Percentiles rank a stretch among this genome's conserved stretches.
These are phyloP conservation scores for Aureobasidium sp. DNA, from an alignment of 2,329 filamentous ascomycete genomes.

Conservation along the genomic window DNA sequence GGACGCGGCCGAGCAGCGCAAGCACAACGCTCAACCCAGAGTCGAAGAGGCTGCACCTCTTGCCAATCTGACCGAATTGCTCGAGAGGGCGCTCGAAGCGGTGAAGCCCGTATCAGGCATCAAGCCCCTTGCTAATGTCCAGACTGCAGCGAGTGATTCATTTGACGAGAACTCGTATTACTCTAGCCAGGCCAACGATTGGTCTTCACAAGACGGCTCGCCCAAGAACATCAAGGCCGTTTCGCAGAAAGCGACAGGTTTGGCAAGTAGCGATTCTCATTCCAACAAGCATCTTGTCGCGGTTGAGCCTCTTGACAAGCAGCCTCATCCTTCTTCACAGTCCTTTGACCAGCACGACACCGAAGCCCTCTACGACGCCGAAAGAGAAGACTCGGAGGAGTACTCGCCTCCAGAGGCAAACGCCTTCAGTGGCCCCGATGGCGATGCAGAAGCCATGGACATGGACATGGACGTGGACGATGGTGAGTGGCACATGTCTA, in stretches of 20 bases:
- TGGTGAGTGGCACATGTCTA: constrained; percentile 20
- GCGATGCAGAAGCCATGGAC: constrained; percentile 16
- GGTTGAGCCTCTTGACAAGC: constrained; percentile 10
- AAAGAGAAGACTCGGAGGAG: constrained; percentile 37
- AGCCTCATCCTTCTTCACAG: not conserved
- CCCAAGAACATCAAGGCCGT: constrained; percentile 10
- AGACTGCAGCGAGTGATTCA: constrained; percentile 66
- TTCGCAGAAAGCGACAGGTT: not conserved
- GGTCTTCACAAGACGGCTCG: constrained; percentile 46
- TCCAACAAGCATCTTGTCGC: not conserved
- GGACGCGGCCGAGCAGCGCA: constrained; percentile 62
- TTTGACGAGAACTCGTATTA: constrained; percentile 94
- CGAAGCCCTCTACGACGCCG: constrained; percentile 19
- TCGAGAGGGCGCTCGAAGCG: constrained; percentile 59
- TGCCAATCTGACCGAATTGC: constrained; percentile 37
- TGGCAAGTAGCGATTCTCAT: constrained; percentile 13
- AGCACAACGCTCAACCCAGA: constrained; percentile 44
- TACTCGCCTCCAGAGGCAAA: constrained; percentile 41
- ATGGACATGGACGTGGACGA: constrained; percentile 17
- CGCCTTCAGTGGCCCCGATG: constrained; percentile 23
- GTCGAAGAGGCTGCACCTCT: constrained; percentile 42
- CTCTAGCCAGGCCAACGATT: constrained; percentile 75
- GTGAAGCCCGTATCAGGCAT: constrained; percentile 62
- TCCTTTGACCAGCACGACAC: constrained; percentile 2
- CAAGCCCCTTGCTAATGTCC: constrained; percentile 47